Percentiles rank a stretch among this genome's conserved stretches.
Conservation (phyloP, 2,329 filamentous ascomycete genomes). For the Epichloe sp. region DNA sequence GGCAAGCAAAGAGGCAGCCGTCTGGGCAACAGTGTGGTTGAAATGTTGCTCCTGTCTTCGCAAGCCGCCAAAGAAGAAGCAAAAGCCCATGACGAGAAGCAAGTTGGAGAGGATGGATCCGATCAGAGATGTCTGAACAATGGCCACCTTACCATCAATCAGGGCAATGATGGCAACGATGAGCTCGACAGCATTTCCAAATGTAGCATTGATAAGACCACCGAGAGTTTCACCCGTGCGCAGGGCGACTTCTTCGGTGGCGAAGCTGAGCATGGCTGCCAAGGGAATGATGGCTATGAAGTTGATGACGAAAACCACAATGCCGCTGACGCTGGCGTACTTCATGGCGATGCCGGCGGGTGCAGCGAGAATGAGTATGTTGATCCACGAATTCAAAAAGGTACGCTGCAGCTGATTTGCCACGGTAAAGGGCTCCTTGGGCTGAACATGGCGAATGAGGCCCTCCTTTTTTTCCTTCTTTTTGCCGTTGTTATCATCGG, state of each 20-base stretch:
- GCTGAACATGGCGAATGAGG: conserved; percentile 32
- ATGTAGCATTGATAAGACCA: conserved; percentile 79
- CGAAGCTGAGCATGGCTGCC: conserved; percentile 74
- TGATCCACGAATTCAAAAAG: conserved; percentile 74
- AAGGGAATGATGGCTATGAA: conserved; percentile 88
- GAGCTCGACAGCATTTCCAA: conserved; percentile 84
- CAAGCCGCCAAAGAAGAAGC: conserved; percentile 78
- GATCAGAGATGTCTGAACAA: conserved; percentile 86
- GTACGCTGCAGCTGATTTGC: conserved; percentile 60
- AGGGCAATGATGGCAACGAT: conserved; percentile 83
- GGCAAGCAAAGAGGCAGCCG: conserved; percentile 67
- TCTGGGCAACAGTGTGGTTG: conserved; percentile 86
- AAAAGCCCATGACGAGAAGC: conserved; percentile 80
- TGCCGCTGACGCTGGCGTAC: conserved; percentile 44
- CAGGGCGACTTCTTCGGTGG: conserved; percentile 80
- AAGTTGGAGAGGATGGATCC: conserved; percentile 87
- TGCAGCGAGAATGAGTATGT: conserved; percentile 64
- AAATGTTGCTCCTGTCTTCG: conserved; percentile 74
- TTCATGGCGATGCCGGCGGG: conserved; percentile 69
- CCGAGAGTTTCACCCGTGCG: conserved; percentile 75
- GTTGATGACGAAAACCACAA: conserved; percentile 73
- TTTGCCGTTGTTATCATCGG: conserved; percentile 12
- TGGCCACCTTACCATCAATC: conserved; percentile 57
- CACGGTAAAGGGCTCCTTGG: conserved; percentile 43
- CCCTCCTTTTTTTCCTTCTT: conserved; percentile 23